Conservation (phyloP, 225 moss, liverwort and hornwort genomes). For the Antitrichia curtipendula region DNA sequence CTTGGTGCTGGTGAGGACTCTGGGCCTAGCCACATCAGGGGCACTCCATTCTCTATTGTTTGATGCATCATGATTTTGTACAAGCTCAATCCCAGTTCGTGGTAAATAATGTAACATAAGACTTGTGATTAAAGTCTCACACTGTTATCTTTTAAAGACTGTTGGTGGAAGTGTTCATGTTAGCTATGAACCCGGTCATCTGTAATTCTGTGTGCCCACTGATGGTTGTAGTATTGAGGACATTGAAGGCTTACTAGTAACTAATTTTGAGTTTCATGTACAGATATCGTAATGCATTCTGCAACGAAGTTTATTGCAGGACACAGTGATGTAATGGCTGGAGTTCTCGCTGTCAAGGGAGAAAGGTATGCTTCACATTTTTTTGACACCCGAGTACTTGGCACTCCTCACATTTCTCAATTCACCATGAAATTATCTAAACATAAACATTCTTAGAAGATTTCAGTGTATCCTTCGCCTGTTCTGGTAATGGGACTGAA, state of each 20-base stretch:
- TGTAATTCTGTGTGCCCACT: neutral
- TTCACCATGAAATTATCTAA: neutral
- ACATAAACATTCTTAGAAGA: neutral
- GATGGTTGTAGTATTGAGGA: neutral
- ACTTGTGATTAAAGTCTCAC: neutral
- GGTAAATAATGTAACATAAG: neutral
- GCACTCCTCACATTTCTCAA: neutral
- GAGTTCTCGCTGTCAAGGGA: conserved; percentile 83
- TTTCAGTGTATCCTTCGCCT: neutral
- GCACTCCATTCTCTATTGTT: neutral
- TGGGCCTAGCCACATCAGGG: neutral
- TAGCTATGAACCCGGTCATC: neutral
- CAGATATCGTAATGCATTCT: conserved; percentile 92
- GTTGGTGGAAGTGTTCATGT: neutral
- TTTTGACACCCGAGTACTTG: neutral
- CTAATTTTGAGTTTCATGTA: neutral
- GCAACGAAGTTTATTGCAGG: conserved; percentile 92
- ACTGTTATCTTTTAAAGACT: neutral
- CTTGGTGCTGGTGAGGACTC: conserved; percentile 67
- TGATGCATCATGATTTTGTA: neutral
- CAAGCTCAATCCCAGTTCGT: neutral
- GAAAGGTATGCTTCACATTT: conserved; percentile 34
- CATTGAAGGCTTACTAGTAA: neutral
- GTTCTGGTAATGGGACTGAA: neutral
- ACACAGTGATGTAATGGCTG: conserved; percentile 94